Percentiles rank a stretch among this genome's conserved stretches.
These are phyloP conservation scores for Mucor plumbeus DNA, from an alignment of 371 early-diverging fungal species.

Conservation along the genomic window DNA sequence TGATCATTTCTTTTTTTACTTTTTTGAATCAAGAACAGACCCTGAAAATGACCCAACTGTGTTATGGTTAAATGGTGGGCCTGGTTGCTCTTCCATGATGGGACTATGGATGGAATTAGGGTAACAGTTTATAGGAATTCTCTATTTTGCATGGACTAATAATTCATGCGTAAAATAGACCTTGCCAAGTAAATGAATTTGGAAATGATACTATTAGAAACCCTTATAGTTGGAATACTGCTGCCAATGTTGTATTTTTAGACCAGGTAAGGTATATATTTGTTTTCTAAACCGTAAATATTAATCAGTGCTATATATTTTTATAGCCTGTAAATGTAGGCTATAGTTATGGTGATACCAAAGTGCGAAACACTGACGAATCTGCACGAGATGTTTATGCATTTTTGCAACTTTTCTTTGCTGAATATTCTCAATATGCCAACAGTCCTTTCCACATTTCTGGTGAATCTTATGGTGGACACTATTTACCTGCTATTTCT, in stretches of 20 bases:
- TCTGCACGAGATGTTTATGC: slow-evolving; percentile 65
- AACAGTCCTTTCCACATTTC: slow-evolving; percentile 48
- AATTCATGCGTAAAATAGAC: slow-evolving; percentile 34
- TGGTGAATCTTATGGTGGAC: slow-evolving; percentile 76
- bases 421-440: slow-evolving; percentile 55
- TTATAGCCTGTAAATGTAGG: slow-evolving; percentile 77
- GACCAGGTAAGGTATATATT: slow-evolving; percentile 61
- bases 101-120: slow-evolving; percentile 86
- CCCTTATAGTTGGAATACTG: slow-evolving; percentile 79
- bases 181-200: slow-evolving; percentile 64
- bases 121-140: slow-evolving; percentile 7
- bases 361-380: slow-evolving; percentile 53
- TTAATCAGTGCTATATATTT: background rate
- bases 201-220: slow-evolving; percentile 64
- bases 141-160: background rate
- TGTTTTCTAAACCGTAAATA: background rate
- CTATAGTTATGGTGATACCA: slow-evolving; percentile 73
- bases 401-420: slow-evolving; percentile 76
- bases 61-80: slow-evolving; percentile 88
- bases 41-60: slow-evolving; percentile 79
- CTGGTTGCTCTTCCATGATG: slow-evolving; percentile 82
- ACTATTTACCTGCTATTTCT: slow-evolving; percentile 82
- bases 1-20: slow-evolving; percentile 83
- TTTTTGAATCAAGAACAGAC: slow-evolving; percentile 82
- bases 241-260: slow-evolving; percentile 83